Percentiles rank a stretch among this genome's conserved stretches.
Evolutionary conservation across 2,329 filamentous ascomycete species (phyloP).

Genomic region (Ceratocystis colombiana): DNA sequence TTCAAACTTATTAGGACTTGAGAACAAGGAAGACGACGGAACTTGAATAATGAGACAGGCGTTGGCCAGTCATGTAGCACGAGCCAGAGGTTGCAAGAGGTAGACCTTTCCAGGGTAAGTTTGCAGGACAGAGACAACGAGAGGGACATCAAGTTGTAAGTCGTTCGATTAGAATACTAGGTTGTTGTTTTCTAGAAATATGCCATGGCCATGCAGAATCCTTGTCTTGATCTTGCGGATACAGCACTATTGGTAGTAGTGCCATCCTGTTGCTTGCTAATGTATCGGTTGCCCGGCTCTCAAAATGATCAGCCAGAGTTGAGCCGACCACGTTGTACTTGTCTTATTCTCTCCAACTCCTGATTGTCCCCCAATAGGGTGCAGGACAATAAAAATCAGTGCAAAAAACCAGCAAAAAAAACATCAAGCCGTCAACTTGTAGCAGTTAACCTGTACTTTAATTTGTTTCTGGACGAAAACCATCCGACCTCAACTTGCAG

Average conservation of each 20-base stretch:
- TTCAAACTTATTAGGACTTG: too few species aligned
- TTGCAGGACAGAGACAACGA: neutral
- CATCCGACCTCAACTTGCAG: neutral
- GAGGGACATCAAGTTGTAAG: neutral
- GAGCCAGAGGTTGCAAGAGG: too few species aligned
- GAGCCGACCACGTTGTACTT: neutral
- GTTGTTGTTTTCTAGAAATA: neutral
- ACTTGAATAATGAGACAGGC: too few species aligned
- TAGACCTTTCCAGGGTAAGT: too few species aligned
- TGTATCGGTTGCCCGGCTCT: neutral
- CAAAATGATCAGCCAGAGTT: neutral
- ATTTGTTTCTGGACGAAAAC: slow-evolving; percentile 11
- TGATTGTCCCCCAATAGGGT: neutral
- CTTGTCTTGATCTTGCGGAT: neutral
- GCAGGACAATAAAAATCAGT: slow-evolving; percentile 6
- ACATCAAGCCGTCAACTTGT: neutral
- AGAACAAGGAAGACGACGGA: too few species aligned
- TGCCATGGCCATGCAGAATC: neutral
- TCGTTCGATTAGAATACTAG: too few species aligned
- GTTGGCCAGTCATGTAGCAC: too few species aligned
- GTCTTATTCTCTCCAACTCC: neutral
- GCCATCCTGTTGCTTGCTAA: neutral
- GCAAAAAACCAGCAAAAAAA: neutral
- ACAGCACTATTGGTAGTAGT: neutral
- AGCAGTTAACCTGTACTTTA: neutral